These are phyloP conservation scores for Flaveria bidentis DNA, from an alignment of 129 eudicot species.

Conservation along the genomic window DNA sequence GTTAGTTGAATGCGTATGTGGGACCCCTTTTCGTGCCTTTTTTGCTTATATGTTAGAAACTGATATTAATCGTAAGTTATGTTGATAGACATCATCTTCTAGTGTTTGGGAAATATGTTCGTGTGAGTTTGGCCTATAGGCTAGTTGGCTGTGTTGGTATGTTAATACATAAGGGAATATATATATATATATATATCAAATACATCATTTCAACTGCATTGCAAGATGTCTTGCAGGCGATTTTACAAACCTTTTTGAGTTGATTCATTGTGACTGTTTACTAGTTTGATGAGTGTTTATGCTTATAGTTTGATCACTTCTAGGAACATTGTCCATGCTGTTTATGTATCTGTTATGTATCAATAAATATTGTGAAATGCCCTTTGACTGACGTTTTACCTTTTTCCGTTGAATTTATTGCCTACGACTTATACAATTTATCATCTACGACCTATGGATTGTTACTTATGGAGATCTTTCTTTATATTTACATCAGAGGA, in stretches of 20 bases:
- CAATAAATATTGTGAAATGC: background rate
- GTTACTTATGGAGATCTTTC: background rate
- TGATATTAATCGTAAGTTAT: slow-evolving; percentile 51
- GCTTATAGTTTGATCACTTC: slow-evolving; percentile 6
- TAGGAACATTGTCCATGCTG: background rate
- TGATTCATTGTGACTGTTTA: slow-evolving; percentile 5
- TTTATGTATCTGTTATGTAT: slow-evolving; percentile 5
- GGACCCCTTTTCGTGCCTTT: slow-evolving; percentile 35
- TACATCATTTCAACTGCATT: slow-evolving; percentile 33
- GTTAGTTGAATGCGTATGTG: slow-evolving; percentile 43
- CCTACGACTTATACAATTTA: background rate
- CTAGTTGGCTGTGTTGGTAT: slow-evolving; percentile 41
- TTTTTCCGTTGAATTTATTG: background rate
- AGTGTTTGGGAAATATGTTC: slow-evolving; percentile 40
- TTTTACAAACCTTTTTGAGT: slow-evolving; percentile 21
- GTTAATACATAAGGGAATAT: slow-evolving; percentile 65
- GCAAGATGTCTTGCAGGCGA: background rate
- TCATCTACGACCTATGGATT: background rate
- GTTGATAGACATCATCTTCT: slow-evolving; percentile 43
- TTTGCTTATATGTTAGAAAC: slow-evolving; percentile 37
- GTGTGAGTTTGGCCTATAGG: slow-evolving; percentile 46
- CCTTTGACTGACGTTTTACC: slow-evolving; percentile 6
- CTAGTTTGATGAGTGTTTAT: slow-evolving; percentile 18
- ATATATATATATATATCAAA: slow-evolving; percentile 29
- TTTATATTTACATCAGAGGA: background rate